Evolutionary conservation across 73 alveolate species (phyloP), one percentile per base, ranked within the genome.

Genomic region (Paramecium sonneborni): DNA sequence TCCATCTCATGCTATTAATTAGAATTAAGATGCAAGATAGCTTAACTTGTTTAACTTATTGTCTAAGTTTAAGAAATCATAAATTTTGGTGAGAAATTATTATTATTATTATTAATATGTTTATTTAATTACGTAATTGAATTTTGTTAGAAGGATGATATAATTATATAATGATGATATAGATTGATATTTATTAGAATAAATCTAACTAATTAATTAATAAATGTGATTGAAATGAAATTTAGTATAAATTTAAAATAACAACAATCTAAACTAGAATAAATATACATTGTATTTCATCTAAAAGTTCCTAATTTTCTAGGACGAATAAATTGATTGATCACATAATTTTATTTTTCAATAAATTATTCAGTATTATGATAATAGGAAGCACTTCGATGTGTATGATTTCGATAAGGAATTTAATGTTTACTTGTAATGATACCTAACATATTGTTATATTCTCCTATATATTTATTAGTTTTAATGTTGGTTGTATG

Each of bases 381-480:
- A 62, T 62, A 32, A 62, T 62, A 32, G 11, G 84, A 62, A 26
- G 84, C 84, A 62, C 84, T 62, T 62, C 84, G 20, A 12, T 62
- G 24, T 15, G 84, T 62, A 9, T 24, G 24, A 62, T 32, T 62
- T 26, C 84, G 39, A 32, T 62, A 62, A 6, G 84, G 84, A 12
- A 62, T 62, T 62, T 62, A 62, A 28, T 62, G 84, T 62, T 62
- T 62, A 10, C 84, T 62, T 30, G 84, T 62, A 14, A 62, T 62
- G 5, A 62, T 62, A 12, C 84, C 84, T 62, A 62, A 62, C 84
- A 62, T 62, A 62, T 62, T 62, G 26, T 62, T 62, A 26, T 62
- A 62, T 11, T 62, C 84, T 62, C 84, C 84, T 11, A 62, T 62
- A 26, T 62, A 62, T 62, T 62, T 62, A 9, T 62, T 62, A 0